phyloP scores from a whole-genome alignment of 208 protist genomes.

The Acanthamoeba royreba region DNA sequence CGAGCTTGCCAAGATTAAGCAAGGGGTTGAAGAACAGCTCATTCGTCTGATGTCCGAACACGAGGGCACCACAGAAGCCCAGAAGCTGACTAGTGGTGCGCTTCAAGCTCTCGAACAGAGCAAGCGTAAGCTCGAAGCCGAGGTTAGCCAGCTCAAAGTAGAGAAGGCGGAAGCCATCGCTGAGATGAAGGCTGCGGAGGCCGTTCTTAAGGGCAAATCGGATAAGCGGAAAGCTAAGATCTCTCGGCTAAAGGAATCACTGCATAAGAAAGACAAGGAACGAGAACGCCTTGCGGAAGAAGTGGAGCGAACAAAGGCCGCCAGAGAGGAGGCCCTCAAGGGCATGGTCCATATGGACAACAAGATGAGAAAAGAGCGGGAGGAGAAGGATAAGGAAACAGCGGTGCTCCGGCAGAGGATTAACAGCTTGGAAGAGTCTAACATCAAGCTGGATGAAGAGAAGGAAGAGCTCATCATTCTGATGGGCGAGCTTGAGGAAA shows the following conservation, averaged over 20 bases:
- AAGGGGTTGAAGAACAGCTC: background rate
- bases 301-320: background rate
- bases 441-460: background rate
- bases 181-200: background rate
- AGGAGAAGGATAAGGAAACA: background rate
- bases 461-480: conserved; percentile 17
- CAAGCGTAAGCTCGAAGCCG: background rate
- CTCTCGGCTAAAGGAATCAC: background rate
- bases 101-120: background rate
- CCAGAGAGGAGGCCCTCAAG: background rate
- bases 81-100: background rate
- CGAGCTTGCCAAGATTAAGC: background rate
- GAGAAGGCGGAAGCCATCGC: background rate
- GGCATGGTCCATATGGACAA: conserved; percentile 31
- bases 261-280: background rate
- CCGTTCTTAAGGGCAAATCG: background rate
- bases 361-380: background rate
- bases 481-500: conserved; percentile 5
- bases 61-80: background rate
- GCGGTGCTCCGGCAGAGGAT: background rate
- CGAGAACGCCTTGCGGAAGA: background rate
- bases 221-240: background rate
- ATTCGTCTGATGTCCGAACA: background rate
- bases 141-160: background rate
- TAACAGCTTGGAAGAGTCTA: background rate